These are phyloP conservation scores for Panaeolus papilionaceus DNA, from an alignment of 768 basidiomycete species.

Conservation along the genomic window DNA sequence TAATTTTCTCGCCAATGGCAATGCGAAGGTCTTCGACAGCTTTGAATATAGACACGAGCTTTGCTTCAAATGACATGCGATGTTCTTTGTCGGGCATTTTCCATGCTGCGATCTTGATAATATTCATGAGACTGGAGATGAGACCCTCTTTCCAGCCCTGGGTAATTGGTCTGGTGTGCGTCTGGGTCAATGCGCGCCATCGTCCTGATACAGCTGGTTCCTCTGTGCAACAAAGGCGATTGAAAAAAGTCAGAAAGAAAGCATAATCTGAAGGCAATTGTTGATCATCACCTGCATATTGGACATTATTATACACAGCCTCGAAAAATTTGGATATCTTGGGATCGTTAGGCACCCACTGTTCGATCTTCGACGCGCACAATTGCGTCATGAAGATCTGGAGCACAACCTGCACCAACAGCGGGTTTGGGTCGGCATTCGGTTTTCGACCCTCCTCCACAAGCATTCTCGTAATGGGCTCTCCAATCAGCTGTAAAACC, in stretches of 20 bases:
- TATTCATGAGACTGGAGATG: neutral
- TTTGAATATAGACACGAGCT: slow-evolving; percentile 17
- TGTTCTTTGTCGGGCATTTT: neutral
- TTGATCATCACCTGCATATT: slow-evolving; percentile 38
- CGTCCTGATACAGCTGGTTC: slow-evolving; percentile 49
- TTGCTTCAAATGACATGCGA: slow-evolving; percentile 10
- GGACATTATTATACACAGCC: slow-evolving; percentile 38
- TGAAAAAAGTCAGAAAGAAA: neutral
- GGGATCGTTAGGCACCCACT: slow-evolving; percentile 2
- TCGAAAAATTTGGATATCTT: slow-evolving; percentile 8
- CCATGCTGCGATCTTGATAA: slow-evolving; percentile 16
- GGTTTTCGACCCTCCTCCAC: slow-evolving; percentile 5
- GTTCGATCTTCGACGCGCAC: slow-evolving; percentile 6
- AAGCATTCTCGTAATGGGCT: slow-evolving; percentile 14
- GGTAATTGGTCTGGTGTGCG: slow-evolving; percentile 27
- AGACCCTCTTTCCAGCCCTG: slow-evolving; percentile 20
- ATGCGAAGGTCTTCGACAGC: slow-evolving; percentile 18
- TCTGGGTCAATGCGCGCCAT: slow-evolving; percentile 49
- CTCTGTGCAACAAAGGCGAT: slow-evolving; percentile 33
- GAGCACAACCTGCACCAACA: slow-evolving; percentile 43
- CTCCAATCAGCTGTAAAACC: slow-evolving; percentile 18
- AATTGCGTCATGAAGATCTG: slow-evolving; percentile 29
- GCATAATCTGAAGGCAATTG: neutral
- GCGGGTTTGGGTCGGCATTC: slow-evolving; percentile 33
- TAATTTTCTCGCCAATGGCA: slow-evolving; percentile 18